These are phyloP conservation scores for Kokia cookei DNA, from an alignment of 441 rosid genomes.

Conservation along the genomic window DNA sequence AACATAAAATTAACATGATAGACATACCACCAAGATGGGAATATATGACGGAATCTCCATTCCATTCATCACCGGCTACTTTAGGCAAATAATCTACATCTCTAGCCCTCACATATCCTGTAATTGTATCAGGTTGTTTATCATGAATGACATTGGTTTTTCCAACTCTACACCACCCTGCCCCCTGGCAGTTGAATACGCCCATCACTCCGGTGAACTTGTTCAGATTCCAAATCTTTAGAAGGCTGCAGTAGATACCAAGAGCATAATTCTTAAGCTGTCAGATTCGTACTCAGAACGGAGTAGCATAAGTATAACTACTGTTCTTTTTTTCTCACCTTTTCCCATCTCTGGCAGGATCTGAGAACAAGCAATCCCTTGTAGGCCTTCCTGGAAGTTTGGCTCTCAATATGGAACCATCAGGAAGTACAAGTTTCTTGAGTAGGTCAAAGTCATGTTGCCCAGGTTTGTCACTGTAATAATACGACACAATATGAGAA, in stretches of 20 bases:
- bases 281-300: background rate
- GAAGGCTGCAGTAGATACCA: constrained; percentile 33
- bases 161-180: constrained; percentile 60
- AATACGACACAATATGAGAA: background rate
- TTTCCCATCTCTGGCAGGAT: constrained; percentile 53
- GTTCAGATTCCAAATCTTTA: constrained; percentile 76
- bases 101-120: constrained; percentile 44
- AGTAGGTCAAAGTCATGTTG: constrained; percentile 54
- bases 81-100: constrained; percentile 53
- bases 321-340: constrained; percentile 22
- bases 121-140: constrained; percentile 41
- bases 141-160: constrained; percentile 62
- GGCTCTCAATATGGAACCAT: constrained; percentile 59
- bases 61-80: constrained; percentile 49
- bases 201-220: constrained; percentile 51
- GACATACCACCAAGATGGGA: constrained; percentile 55
- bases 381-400: constrained; percentile 62
- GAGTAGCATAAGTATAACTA: background rate
- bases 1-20: background rate
- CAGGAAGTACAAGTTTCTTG: constrained; percentile 55
- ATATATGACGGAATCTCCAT: constrained; percentile 47
- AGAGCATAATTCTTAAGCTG: background rate
- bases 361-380: constrained; percentile 52
- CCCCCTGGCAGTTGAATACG: constrained; percentile 65
- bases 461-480: constrained; percentile 57